Evolutionary conservation across 2,329 filamentous ascomycete genomes (phyloP).

Genomic region (Ophiostoma pallidulum): DNA sequence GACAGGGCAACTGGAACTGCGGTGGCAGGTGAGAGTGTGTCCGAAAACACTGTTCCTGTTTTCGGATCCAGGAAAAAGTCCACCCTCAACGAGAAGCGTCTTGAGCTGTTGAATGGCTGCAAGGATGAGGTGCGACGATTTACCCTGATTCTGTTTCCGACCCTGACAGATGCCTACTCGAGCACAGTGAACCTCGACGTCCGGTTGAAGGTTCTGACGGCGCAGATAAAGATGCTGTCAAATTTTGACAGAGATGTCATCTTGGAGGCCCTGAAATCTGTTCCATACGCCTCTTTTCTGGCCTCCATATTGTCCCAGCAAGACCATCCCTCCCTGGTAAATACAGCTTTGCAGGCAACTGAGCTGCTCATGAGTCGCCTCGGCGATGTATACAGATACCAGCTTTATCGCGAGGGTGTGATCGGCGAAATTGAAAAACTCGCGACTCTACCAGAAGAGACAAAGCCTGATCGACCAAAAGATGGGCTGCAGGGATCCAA

Average conservation of each 20-base stretch:
- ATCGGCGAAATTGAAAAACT: slow-evolving; percentile 83
- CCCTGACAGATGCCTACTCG: slow-evolving; percentile 90
- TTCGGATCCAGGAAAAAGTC: too few relatives aligned
- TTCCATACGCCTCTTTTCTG: slow-evolving; percentile 91
- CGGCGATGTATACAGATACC: slow-evolving; percentile 83
- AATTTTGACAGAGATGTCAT: slow-evolving; percentile 83
- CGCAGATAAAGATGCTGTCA: slow-evolving; percentile 96
- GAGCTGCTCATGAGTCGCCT: slow-evolving; percentile 79
- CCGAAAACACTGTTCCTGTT: slow-evolving; percentile 22
- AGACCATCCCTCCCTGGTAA: slow-evolving; percentile 80
- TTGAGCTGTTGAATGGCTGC: slow-evolving; percentile 75
- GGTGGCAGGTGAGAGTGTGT: too few relatives aligned
- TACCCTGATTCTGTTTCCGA: slow-evolving; percentile 85
- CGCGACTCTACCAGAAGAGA: slow-evolving; percentile 34
- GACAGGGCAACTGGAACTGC: too few relatives aligned
- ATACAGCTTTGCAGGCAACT: slow-evolving; percentile 78
- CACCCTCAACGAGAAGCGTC: slow-evolving; percentile 61
- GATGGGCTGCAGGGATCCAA: neutral
- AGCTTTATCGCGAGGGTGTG: slow-evolving; percentile 94
- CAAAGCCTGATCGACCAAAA: slow-evolving; percentile 28
- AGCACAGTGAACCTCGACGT: slow-evolving; percentile 95
- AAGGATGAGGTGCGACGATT: slow-evolving; percentile 83
- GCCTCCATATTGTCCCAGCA: slow-evolving; percentile 93
- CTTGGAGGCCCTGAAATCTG: slow-evolving; percentile 72
- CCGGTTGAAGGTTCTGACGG: slow-evolving; percentile 85